Percentiles rank a stretch among this genome's conserved stretches.
Evolutionary conservation across 352 stramenopile species (phyloP).

Genomic region (Pythium periplocum): DNA sequence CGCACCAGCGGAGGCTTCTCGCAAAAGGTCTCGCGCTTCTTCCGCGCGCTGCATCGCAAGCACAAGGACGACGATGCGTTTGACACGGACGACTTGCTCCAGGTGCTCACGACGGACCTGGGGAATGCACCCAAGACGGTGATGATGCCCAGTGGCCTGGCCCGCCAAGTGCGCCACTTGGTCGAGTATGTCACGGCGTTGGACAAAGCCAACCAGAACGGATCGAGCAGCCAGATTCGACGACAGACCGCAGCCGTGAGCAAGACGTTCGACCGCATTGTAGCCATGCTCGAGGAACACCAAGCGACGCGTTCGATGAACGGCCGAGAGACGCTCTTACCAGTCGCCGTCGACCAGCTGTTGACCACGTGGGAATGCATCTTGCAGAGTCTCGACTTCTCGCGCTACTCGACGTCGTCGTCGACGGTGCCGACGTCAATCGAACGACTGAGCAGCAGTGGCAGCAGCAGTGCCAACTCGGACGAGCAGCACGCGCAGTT

Average conservation of each 20-base stretch:
- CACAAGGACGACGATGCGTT: conserved; percentile 1
- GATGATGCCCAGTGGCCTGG: conserved; percentile 13
- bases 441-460: conserved; percentile 6
- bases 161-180: conserved; percentile 19
- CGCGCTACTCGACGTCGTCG: not conserved
- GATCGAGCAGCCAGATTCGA: conserved; percentile 3
- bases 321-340: conserved; percentile 22
- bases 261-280: conserved; percentile 21
- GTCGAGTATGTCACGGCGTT: conserved; percentile 17
- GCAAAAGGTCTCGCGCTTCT: conserved; percentile 12
- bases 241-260: conserved; percentile 11
- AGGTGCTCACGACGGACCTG: conserved; percentile 1
- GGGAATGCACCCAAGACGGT: conserved; percentile 7
- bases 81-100: not conserved
- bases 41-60: conserved; percentile 14
- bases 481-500: conserved; percentile 28
- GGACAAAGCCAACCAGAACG: conserved; percentile 4
- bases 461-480: conserved; percentile 4
- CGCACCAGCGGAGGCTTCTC: conserved; percentile 10
- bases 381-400: conserved; percentile 37
- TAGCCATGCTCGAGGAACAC: conserved; percentile 8
- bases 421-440: conserved; percentile 1
- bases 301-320: not conserved
- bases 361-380: conserved; percentile 56
- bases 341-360: conserved; percentile 33